Percentiles rank a stretch among this genome's conserved stretches.
phyloP scores from a whole-genome alignment of 331 rosid species.

The Pyracantha coccinea region DNA sequence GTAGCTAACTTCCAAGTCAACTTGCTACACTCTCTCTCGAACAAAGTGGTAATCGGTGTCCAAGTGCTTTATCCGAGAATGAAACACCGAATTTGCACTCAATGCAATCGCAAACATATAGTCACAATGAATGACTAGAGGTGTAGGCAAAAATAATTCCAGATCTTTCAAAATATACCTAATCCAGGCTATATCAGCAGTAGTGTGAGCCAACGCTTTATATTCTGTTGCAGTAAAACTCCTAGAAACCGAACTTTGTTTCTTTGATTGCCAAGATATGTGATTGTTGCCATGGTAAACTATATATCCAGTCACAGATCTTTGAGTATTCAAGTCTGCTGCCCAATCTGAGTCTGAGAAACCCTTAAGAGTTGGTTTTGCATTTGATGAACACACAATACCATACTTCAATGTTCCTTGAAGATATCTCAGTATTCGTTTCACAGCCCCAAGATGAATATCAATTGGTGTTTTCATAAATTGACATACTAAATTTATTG shows the following conservation, averaged over 20 bases:
- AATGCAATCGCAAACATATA: no score
- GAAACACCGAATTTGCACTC: background rate
- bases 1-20: background rate
- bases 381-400: background rate
- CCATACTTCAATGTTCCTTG: background rate
- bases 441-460: background rate
- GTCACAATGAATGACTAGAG: background rate
- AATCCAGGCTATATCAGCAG: no score
- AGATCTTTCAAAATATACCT: no score
- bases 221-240: no score
- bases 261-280: no score
- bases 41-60: background rate
- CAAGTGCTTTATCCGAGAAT: background rate
- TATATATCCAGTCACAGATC: background rate
- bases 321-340: background rate
- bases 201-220: no score
- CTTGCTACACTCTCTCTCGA: background rate
- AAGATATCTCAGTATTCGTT: background rate
- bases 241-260: no score
- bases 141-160: background rate
- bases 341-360: background rate
- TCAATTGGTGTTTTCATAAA: background rate
- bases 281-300: background rate
- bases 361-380: background rate
- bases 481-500: background rate